Evolutionary conservation across 345 rosid species (phyloP).

Genomic region (Euclidium syriacum): DNA sequence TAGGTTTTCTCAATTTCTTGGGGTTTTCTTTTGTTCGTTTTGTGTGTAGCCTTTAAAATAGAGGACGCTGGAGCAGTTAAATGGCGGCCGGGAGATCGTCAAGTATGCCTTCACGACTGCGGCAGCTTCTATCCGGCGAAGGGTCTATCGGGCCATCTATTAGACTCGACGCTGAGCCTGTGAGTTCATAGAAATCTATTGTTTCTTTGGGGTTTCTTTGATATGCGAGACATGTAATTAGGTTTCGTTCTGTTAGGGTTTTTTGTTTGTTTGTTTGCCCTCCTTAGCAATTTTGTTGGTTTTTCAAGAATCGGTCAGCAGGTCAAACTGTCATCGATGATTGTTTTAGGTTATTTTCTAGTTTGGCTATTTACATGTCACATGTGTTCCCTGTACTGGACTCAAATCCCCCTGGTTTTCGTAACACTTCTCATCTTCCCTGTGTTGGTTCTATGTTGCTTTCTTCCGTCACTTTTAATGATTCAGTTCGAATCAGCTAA

Average conservation of each 20-base stretch:
- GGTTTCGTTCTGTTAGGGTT: background rate
- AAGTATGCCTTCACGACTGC: constrained; percentile 82
- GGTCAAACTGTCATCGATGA: background rate
- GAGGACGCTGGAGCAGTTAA: constrained; percentile 33
- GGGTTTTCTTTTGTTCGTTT: background rate
- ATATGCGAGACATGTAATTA: background rate
- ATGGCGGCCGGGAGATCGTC: constrained; percentile 87
- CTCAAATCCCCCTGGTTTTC: background rate
- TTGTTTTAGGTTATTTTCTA: background rate
- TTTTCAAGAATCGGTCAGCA: background rate
- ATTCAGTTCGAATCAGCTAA: background rate
- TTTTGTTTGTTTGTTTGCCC: background rate
- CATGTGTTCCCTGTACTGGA: background rate
- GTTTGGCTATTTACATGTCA: background rate
- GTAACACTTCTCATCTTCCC: background rate
- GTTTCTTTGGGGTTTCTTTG: background rate
- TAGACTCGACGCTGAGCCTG: constrained; percentile 82
- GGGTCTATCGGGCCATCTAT: constrained; percentile 67
- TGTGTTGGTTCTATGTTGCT: background rate
- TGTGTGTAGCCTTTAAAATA: constrained; percentile 34
- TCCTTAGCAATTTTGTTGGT: background rate
- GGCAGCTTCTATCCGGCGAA: constrained; percentile 89
- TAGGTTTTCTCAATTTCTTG: background rate
- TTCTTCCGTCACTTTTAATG: background rate
- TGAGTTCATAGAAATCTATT: constrained; percentile 33